Evolutionary conservation across 2,329 filamentous ascomycete species (phyloP).

Genomic region (Didymella pomorum): DNA sequence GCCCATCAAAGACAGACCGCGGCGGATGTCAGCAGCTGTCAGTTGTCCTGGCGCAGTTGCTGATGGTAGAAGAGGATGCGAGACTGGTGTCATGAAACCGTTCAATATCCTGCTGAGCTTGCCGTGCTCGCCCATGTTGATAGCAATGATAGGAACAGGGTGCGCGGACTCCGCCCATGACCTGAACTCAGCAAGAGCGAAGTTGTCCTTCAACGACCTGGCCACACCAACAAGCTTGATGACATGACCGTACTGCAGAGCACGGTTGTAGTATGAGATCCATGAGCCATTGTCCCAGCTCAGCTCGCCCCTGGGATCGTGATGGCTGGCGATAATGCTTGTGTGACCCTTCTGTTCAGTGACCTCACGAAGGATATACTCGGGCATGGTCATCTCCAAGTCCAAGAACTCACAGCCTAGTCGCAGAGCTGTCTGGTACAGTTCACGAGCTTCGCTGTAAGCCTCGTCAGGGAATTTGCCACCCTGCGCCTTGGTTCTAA

Average conservation of each 20-base stretch:
- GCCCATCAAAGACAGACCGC: constrained; percentile 78
- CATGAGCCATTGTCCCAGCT: constrained; percentile 95
- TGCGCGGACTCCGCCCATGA: constrained; percentile 75
- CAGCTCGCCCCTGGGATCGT: constrained; percentile 79
- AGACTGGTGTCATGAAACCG: constrained; percentile 91
- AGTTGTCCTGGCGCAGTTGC: constrained; percentile 94
- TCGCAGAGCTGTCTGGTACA: constrained; percentile 81
- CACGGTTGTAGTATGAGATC: constrained; percentile 88
- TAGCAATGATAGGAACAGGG: constrained; percentile 84
- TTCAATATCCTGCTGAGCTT: constrained; percentile 92
- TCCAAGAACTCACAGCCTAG: constrained; percentile 93
- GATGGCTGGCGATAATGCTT: constrained; percentile 92
- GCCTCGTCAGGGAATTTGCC: constrained; percentile 85
- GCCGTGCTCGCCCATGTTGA: constrained; percentile 91
- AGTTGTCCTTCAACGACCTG: constrained; percentile 81
- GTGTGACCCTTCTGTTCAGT: constrained; percentile 74
- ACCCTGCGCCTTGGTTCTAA: constrained; percentile 85
- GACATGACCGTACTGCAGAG: constrained; percentile 87
- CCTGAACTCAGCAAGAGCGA: constrained; percentile 82
- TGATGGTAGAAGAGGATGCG: constrained; percentile 86
- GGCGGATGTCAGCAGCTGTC: constrained; percentile 86
- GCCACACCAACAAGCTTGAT: constrained; percentile 94
- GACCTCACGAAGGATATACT: constrained; percentile 75
- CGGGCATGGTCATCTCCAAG: constrained; percentile 85
- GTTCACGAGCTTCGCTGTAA: constrained; percentile 71